A percentile compares a stretch with the other conserved stretches of the same genome.
phyloP scores from a whole-genome alignment of 73 alveolate species.

The Durusdinium trenchii region DNA sequence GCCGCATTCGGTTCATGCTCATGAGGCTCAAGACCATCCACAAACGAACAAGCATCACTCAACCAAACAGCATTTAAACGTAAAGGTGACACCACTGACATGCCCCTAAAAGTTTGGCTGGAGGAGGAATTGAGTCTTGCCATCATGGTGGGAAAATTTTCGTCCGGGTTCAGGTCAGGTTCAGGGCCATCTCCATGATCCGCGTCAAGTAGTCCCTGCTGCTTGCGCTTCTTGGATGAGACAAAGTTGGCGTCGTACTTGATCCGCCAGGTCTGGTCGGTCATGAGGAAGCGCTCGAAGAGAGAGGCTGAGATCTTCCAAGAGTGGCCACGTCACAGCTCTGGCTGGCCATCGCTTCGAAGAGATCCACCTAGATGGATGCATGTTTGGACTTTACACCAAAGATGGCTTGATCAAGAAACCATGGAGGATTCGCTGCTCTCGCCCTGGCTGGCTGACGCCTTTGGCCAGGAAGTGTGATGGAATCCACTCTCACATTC shows the following conservation, averaged over 20 bases:
- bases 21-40: too few relatives aligned
- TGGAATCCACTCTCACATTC: not conserved
- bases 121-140: not conserved
- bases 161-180: too few relatives aligned
- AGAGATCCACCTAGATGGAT: not conserved
- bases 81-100: too few relatives aligned
- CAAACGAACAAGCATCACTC: too few relatives aligned
- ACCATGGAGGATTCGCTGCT: not conserved
- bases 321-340: too few relatives aligned
- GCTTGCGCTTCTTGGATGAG: not conserved
- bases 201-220: not conserved
- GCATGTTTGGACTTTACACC: not conserved
- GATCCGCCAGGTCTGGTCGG: not conserved
- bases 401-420: not conserved
- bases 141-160: not conserved
- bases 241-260: not conserved
- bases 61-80: too few relatives aligned
- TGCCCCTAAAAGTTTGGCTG: not conserved
- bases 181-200: not conserved
- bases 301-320: not conserved
- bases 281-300: not conserved
- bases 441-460: not conserved
- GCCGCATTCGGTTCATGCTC: too few relatives aligned
- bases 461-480: not conserved
- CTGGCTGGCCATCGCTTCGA: too few relatives aligned